Base-by-base conservation (phyloP, 371 early-diverging fungal genomes). In the Lichtheimia corymbifera region DNA sequence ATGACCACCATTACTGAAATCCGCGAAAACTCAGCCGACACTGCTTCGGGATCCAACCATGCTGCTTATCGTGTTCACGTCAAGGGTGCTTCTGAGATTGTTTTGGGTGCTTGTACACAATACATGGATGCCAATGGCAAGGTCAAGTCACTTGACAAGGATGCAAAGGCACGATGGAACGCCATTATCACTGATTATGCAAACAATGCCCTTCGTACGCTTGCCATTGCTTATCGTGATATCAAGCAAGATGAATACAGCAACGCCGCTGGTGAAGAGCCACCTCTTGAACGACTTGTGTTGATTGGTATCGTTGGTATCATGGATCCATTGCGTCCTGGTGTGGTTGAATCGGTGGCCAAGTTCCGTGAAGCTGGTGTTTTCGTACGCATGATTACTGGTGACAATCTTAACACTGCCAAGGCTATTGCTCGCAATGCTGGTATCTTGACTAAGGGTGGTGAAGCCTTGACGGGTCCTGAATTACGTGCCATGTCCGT, bases 371-470 rank as follows among this genome's bases (percentile, higher is more conserved):
- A 84, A 57, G 97, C 98, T 40, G 97, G 97, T 62, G 93, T 97
- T n/a, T 82, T 85, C 69, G 94, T 97, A 15, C 89, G 93, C 28
- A 97, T 98, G 96, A 95, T 97, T 56, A 98, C 99, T 5, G 99
- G 99, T 62, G 99, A 98, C 80, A 94, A 95, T 70, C 67, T 93
- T 28, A 83, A 88, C 51, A 97, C 96, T 2, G 97, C 99, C 11
- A 82, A 85, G 24, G 89, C 91, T 3, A 95, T 97, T 76, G 97
- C 96, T 49, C 87, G 79, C 53, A 87, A 91, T 50, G 91, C 93
- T 56, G 93, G 93, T 55, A 97, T 98, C 55, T 75, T 91, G 64
- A 87, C 84, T 60, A 90, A 90, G 58, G 93, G 91, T 52, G 90
- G 95, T 49, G 67, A 92, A 41, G 92, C 90, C 12, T 85, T 98